Evolutionary conservation across 1,284 basidiomycete genomes (phyloP).

Genomic region (Trametes hirsuta): DNA sequence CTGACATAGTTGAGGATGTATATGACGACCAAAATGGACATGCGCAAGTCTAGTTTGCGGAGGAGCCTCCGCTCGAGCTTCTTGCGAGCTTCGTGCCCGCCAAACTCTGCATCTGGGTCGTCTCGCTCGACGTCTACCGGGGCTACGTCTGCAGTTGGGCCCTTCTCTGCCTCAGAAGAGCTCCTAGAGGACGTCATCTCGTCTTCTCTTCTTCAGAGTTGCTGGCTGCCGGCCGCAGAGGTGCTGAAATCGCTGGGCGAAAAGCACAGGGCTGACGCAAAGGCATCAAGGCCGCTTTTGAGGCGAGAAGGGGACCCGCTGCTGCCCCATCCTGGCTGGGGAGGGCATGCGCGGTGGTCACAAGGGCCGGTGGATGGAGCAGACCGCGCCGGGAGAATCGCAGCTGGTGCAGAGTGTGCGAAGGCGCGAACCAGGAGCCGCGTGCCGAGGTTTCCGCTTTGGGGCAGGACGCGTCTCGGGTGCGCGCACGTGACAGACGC

Average conservation of each 20-base stretch:
- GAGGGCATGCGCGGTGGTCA: slow-evolving; percentile 16
- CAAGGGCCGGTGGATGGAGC: slow-evolving; percentile 13
- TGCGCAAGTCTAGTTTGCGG: slow-evolving; percentile 63
- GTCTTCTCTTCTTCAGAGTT: not conserved
- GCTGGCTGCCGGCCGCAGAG: not conserved
- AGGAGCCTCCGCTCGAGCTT: slow-evolving; percentile 56
- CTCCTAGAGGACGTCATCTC: slow-evolving; percentile 16
- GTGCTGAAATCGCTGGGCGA: not conserved
- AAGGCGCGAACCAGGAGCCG: not conserved
- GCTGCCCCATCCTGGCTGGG: not conserved
- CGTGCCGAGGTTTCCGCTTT: not conserved
- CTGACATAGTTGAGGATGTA: slow-evolving; percentile 70
- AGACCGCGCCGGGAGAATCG: slow-evolving; percentile 8
- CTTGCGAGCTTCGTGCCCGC: slow-evolving; percentile 43
- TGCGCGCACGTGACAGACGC: slow-evolving; percentile 34
- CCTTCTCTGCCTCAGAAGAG: slow-evolving; percentile 20
- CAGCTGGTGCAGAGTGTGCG: not conserved
- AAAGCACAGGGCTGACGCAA: not conserved
- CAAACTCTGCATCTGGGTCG: slow-evolving; percentile 42
- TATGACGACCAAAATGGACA: slow-evolving; percentile 69
- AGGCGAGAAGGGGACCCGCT: not conserved
- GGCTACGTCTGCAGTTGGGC: slow-evolving; percentile 2
- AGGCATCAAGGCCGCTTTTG: slow-evolving; percentile 10
- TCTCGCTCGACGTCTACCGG: slow-evolving; percentile 13
- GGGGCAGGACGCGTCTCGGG: slow-evolving; percentile 1